phyloP scores from a whole-genome alignment of 202 grass and related monocot genomes.

The Brachypodium distachyon region DNA sequence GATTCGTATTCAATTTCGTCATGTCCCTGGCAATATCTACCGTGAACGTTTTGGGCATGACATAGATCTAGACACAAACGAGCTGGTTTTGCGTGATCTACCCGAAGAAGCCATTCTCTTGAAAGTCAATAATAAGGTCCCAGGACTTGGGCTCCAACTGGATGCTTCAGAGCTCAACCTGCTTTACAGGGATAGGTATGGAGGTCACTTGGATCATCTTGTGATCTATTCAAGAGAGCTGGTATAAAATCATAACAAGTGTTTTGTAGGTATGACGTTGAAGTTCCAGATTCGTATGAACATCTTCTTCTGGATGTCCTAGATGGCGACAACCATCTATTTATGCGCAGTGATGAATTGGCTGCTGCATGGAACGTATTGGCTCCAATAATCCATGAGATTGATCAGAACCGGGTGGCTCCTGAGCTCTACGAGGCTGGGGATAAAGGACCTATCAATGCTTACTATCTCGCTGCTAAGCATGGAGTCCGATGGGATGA shows the following conservation, averaged over 20 bases:
- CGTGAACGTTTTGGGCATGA: slow-evolving; percentile 71
- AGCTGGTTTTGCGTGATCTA: slow-evolving; percentile 78
- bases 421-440: slow-evolving; percentile 85
- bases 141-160: slow-evolving; percentile 75
- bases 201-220: background rate
- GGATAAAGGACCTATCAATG: slow-evolving; percentile 62
- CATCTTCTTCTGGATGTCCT: slow-evolving; percentile 82
- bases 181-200: slow-evolving; percentile 85
- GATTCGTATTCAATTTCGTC: slow-evolving; percentile 92
- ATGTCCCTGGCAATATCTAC: slow-evolving; percentile 94
- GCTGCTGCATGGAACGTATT: slow-evolving; percentile 78
- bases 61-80: slow-evolving; percentile 79
- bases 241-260: background rate
- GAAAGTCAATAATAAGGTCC: slow-evolving; percentile 93
- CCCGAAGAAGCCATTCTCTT: slow-evolving; percentile 87
- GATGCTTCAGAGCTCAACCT: slow-evolving; percentile 96
- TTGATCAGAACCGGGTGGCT: slow-evolving; percentile 56
- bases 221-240: slow-evolving; percentile 2
- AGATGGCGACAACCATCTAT: slow-evolving; percentile 89
- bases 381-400: slow-evolving; percentile 65
- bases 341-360: slow-evolving; percentile 89
- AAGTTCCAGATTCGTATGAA: slow-evolving; percentile 81
- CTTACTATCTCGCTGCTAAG: slow-evolving; percentile 86
- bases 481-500: slow-evolving; percentile 86
- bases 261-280: slow-evolving; percentile 61